Evolutionary conservation across 768 basidiomycete genomes (phyloP).

Genomic region (Trametes sanguinea): DNA sequence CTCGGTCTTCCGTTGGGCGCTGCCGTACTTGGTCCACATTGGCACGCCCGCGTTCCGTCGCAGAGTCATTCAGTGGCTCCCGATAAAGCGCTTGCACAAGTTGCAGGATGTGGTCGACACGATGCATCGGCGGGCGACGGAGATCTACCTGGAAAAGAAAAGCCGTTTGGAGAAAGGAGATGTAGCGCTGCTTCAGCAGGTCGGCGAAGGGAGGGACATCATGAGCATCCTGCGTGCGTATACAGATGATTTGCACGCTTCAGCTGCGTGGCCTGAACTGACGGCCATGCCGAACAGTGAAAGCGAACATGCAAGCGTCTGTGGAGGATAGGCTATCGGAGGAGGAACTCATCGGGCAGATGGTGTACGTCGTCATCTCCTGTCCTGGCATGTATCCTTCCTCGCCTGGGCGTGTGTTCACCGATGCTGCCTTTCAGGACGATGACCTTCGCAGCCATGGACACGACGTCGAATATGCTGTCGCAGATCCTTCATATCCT

Average conservation of each 20-base stretch:
- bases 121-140: slow-evolving; percentile 45
- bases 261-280: neutral
- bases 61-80: slow-evolving; percentile 44
- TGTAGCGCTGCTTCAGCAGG: slow-evolving; percentile 29
- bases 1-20: slow-evolving; percentile 48
- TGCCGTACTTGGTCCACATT: slow-evolving; percentile 45
- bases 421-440: slow-evolving; percentile 5
- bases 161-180: slow-evolving; percentile 29
- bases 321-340: slow-evolving; percentile 29
- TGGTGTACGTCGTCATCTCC: slow-evolving; percentile 26
- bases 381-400: neutral
- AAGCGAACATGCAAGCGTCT: slow-evolving; percentile 24
- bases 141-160: slow-evolving; percentile 43
- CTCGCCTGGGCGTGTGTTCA: neutral
- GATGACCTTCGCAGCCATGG: slow-evolving; percentile 25
- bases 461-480: slow-evolving; percentile 27
- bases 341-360: slow-evolving; percentile 32
- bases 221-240: slow-evolving; percentile 40
- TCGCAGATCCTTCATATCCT: slow-evolving; percentile 23
- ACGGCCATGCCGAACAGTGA: slow-evolving; percentile 18
- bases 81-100: slow-evolving; percentile 42
- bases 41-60: slow-evolving; percentile 46
- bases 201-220: slow-evolving; percentile 45
- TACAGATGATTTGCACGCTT: neutral
- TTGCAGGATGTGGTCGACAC: slow-evolving; percentile 49